Evolutionary conservation across 2,329 filamentous ascomycete genomes (phyloP), one percentile per base, ranked within the genome.

Genomic region (Trichoderma sp.): DNA sequence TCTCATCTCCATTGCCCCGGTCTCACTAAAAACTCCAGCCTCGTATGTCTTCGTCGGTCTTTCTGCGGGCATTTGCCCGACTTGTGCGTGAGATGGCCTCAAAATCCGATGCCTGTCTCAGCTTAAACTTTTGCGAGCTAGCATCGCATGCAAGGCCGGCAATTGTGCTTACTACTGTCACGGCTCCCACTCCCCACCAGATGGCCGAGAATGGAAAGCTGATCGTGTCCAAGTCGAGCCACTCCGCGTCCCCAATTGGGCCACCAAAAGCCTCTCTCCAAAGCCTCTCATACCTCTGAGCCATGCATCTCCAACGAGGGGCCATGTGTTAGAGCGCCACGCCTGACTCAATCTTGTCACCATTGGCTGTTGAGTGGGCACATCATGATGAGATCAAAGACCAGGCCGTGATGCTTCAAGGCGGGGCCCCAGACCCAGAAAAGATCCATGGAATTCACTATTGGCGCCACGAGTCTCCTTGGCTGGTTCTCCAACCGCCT

Each of bases 381-480:
- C 69, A 73, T 73, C 69, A 73, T 64, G 59, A 64, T 65, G 71
- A 73, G 69, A 35, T 65, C 69, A 73, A 72, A 56, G 18, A 29
- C 21, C n/a, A 53, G 35, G 14, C 60, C 8, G 63, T 73, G 41
- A 65, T 64, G 41, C 59, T 50, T 41, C 41, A 29, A 56, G 60
- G 71, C 71, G 71, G 71, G 60, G 71, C 60, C 69, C 60, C 71
- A 64, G 60, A 56, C 24, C 38, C 68, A 64, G 68, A 72, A 64
- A 35, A 53, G 67, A 38, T 60, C 41, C 60, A 56, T 18, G 27
- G 50, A 56, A 56, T 31, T 38, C 12, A 27, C 41, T 18, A 38
- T 65, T 56, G 60, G 18, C 71, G 71, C 71, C 71, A 73, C 71
- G 6, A 65, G 21, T 14, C 41, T 65, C 41, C 35, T 65, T 21